phyloP scores from a whole-genome alignment of 495 filamentous ascomycete genomes.

The Pseudoneurospora amorphoporcata region DNA sequence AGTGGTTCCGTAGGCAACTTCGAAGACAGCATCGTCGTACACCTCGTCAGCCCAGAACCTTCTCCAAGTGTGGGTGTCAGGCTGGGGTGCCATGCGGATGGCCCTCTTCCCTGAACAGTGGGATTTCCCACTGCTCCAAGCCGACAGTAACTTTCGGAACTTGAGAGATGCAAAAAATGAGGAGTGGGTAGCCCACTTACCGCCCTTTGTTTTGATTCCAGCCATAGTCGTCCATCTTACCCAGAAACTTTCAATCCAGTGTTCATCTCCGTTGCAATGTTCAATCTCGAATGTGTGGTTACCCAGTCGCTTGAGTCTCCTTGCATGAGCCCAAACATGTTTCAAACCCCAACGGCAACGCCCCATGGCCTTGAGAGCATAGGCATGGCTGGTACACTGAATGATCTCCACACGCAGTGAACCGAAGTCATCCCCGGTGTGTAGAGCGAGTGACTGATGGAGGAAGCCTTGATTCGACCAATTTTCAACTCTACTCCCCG shows the following conservation, averaged over 20 bases:
- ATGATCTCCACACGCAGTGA: background rate
- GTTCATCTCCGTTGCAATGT: background rate
- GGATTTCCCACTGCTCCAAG: background rate
- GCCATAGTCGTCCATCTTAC: background rate
- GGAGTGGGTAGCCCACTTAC: background rate
- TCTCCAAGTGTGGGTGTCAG: background rate
- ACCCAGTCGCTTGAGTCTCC: background rate
- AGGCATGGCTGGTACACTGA: background rate
- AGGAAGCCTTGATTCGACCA: background rate
- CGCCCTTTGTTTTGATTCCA: accelerated
- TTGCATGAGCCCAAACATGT: too few species aligned
- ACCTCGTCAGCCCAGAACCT: background rate
- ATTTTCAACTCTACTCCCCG: background rate
- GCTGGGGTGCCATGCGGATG: background rate
- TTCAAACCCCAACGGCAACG: too few species aligned
- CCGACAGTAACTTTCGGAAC: background rate
- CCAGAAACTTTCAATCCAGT: background rate
- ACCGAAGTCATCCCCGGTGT: background rate
- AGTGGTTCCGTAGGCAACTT: background rate
- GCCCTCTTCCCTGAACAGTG: background rate
- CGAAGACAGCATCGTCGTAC: background rate
- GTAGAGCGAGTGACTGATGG: background rate
- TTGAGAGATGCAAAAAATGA: background rate
- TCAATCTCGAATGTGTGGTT: background rate
- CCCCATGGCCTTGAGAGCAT: background rate